These are phyloP conservation scores for Trametes villosa DNA, from an alignment of 768 basidiomycete genomes.

Conservation along the genomic window DNA sequence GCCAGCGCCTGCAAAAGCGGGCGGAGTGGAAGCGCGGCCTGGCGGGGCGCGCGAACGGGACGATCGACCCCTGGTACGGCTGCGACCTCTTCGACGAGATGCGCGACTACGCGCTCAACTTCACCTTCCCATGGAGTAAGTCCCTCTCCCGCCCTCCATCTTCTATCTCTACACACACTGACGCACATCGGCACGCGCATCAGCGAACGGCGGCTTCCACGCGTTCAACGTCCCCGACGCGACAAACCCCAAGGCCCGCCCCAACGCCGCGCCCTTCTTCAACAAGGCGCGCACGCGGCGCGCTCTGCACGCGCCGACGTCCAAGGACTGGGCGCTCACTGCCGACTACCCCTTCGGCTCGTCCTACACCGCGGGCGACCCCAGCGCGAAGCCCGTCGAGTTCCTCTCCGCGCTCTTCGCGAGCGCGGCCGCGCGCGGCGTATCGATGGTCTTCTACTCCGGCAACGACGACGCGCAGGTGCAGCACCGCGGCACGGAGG, in stretches of 20 bases:
- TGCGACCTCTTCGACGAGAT: conserved; percentile 67
- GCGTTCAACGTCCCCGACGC: conserved; percentile 28
- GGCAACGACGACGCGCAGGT: conserved; percentile 73
- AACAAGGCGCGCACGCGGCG: conserved; percentile 51
- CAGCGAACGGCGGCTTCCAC: conserved; percentile 18
- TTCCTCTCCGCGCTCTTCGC: conserved; percentile 67
- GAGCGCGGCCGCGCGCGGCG: conserved; percentile 55
- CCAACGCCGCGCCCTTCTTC: conserved; percentile 59
- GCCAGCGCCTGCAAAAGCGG: conserved; percentile 20
- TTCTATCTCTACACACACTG: background rate
- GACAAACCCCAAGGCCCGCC: conserved; percentile 47
- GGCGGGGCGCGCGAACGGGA: conserved; percentile 53
- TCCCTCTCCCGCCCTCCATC: background rate
- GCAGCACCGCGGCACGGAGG: conserved; percentile 61
- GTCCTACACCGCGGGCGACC: conserved; percentile 25
- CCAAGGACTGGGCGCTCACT: conserved; percentile 47
- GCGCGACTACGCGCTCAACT: conserved; percentile 72
- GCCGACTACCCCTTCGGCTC: conserved; percentile 43
- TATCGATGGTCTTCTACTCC: conserved; percentile 62
- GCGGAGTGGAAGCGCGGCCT: conserved; percentile 54
- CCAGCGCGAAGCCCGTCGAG: conserved; percentile 53
- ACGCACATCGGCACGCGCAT: background rate
- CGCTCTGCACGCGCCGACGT: conserved; percentile 74
- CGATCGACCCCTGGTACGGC: conserved; percentile 40
- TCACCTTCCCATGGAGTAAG: conserved; percentile 59